Base-by-base conservation (phyloP, 2,329 filamentous ascomycete genomes). In the Amesomyces nigricolor region DNA sequence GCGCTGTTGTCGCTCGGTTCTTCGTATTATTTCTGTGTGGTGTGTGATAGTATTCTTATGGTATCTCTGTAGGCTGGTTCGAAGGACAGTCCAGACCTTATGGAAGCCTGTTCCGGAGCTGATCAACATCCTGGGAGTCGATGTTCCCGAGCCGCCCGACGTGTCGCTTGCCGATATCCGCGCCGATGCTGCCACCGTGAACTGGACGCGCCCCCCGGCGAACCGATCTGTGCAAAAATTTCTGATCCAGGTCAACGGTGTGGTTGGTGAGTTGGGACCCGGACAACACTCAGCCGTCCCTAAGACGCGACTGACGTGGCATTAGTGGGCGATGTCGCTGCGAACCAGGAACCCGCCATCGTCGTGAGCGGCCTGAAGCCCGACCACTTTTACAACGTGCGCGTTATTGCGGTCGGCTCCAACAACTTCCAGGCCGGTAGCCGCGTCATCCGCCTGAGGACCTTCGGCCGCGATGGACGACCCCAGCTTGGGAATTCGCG, bases 351-450 rank as follows among this genome's bases (percentile, higher is more conserved):
- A 69, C 90, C 87, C 0, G 88, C 90, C n/a, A 91, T 96, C 51
- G 91, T 89, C 45, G 91, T 99, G 53, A 91, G 88, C 32, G 90
- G 91, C 39, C 78, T 99, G 7, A 86, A 87, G 64, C 91, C 94
- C 0, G 85, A 87, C 61, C 88, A 89, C 65, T 95, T 91, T 66
- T 97, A 97, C 73, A 95, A 95, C 62, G 86, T 99, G 29, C 87
- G 92, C 58, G 89, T 97, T 52, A 88, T 96, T 63, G 90, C 92
- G 39, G 87, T 96, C 52, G 95, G 92, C 47, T 83, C 87, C 30
- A 90, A 91, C 63, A 95, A 94, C 70, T 97, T 97, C 65, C 90
- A 95, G 67, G 90, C 91, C 0, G 88, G 89, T 38, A 96, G 94
- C 69, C 80, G 84, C 5, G 83, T 95, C 38, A 85, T 97, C 61